Conservation (phyloP, 768 basidiomycete species). For the Agrocybe pediades region DNA sequence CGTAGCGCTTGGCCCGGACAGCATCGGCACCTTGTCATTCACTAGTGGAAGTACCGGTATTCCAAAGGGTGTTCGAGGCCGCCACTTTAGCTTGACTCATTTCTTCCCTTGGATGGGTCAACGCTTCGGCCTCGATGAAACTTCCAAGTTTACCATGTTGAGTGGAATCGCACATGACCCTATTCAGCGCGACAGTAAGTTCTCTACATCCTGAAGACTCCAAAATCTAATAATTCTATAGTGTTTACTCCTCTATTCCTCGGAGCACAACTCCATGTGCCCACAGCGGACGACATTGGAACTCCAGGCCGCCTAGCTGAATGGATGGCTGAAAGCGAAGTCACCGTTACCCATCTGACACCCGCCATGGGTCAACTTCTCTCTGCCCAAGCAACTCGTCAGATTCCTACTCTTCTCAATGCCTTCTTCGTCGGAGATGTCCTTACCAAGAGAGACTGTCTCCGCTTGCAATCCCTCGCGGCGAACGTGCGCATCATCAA, state of each 20-base stretch:
- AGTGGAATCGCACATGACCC: conserved; percentile 99
- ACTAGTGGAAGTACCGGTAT: conserved; percentile 98
- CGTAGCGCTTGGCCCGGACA: conserved; percentile 91
- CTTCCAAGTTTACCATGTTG: conserved; percentile 95
- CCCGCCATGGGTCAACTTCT: conserved; percentile 99
- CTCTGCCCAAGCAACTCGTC: conserved; percentile 74
- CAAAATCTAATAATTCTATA: conserved; percentile 28
- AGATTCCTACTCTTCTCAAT: conserved; percentile 83
- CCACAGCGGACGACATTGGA: conserved; percentile 95
- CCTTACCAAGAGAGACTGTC: conserved; percentile 96
- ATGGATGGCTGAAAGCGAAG: conserved; percentile 93
- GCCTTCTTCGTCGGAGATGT: conserved; percentile 99
- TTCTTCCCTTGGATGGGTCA: conserved; percentile 99
- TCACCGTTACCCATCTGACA: conserved; percentile 96
- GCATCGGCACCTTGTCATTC: conserved; percentile 91
- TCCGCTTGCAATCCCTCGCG: conserved; percentile 90
- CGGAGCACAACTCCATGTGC: conserved; percentile 93
- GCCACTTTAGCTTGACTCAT: conserved; percentile 95
- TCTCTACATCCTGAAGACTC: neutral
- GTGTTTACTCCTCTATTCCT: conserved; percentile 99
- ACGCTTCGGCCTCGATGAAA: conserved; percentile 70
- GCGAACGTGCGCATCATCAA: conserved; percentile 94
- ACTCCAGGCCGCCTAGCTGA: conserved; percentile 95
- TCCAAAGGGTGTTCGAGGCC: conserved; percentile 95
- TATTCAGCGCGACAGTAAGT: conserved; percentile 96